Evolutionary conservation across 768 basidiomycete species (phyloP).

Genomic region (Lepiota brunneoincarnata): DNA sequence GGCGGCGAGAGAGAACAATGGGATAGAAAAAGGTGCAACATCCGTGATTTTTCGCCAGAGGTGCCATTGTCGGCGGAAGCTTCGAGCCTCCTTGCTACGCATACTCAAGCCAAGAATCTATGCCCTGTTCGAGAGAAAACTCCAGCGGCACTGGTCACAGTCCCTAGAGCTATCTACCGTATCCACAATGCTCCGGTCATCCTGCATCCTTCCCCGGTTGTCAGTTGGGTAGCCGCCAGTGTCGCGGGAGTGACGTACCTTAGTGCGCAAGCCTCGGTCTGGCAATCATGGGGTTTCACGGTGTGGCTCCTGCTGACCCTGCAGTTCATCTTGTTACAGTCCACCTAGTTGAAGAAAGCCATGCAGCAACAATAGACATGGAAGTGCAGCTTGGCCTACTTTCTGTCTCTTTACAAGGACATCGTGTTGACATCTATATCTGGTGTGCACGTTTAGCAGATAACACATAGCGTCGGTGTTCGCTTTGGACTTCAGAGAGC

Average conservation of each 20-base stretch:
- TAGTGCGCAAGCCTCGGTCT: not conserved
- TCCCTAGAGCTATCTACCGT: not conserved
- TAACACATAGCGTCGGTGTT: not conserved
- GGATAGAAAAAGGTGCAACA: no score
- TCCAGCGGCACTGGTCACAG: slow-evolving; percentile 9
- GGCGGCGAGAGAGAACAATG: no score
- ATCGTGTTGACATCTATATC: slow-evolving; percentile 6
- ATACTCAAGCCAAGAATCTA: no score
- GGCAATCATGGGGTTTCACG: slow-evolving; percentile 2
- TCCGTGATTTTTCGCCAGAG: no score
- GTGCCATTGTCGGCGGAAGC: no score
- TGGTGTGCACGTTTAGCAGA: slow-evolving; percentile 7
- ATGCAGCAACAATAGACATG: not conserved
- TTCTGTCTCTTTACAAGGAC: slow-evolving; percentile 5
- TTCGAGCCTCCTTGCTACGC: no score
- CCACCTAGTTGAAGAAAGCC: not conserved
- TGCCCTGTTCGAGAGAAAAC: not conserved
- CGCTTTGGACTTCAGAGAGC: not conserved
- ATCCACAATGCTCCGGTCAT: slow-evolving; percentile 1
- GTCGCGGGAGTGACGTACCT: not conserved
- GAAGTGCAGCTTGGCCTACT: not conserved
- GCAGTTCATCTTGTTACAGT: slow-evolving; percentile 1
- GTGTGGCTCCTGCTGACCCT: not conserved
- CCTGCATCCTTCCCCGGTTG: not conserved
- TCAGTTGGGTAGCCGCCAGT: not conserved